phyloP scores from a whole-genome alignment of 2,329 filamentous ascomycete species.

The Colletotrichum chrysophilum region DNA sequence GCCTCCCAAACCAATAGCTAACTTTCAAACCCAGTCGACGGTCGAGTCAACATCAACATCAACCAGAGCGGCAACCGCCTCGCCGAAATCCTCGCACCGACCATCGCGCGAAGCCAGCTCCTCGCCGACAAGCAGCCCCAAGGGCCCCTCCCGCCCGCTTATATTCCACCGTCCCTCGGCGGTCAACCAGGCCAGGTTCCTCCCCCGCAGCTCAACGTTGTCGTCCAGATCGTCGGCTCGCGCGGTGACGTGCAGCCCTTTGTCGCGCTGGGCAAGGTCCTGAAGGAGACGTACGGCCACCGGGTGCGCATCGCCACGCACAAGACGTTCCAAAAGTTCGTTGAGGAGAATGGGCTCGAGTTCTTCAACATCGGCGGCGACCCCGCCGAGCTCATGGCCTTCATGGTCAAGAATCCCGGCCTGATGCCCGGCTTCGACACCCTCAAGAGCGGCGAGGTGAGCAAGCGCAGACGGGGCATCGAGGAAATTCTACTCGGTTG shows the following conservation, averaged over 20 bases:
- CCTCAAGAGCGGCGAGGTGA: constrained; percentile 77
- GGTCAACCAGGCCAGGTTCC: constrained; percentile 63
- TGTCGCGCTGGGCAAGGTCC: constrained; percentile 68
- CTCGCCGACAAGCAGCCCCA: constrained; percentile 45
- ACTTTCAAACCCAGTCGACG: constrained; percentile 61
- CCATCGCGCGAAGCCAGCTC: constrained; percentile 59
- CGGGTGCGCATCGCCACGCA: constrained; percentile 78
- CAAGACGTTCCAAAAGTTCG: constrained; percentile 69
- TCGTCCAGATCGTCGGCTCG: constrained; percentile 78
- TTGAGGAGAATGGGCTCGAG: constrained; percentile 73
- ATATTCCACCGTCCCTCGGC: constrained; percentile 76
- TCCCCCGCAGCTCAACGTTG: constrained; percentile 69
- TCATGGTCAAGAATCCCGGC: constrained; percentile 90
- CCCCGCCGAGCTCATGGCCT: constrained; percentile 79
- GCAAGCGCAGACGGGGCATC: constrained; percentile 75
- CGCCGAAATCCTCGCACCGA: constrained; percentile 70
- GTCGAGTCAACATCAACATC: constrained; percentile 81
- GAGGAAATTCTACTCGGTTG: constrained; percentile 82
- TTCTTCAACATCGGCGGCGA: constrained; percentile 82
- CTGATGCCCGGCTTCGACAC: constrained; percentile 84
- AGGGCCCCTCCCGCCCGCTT: constrained; percentile 65
- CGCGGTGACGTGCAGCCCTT: constrained; percentile 81
- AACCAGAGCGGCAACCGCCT: constrained; percentile 72
- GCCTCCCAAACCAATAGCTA: constrained; percentile 5
- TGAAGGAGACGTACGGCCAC: constrained; percentile 71